These are phyloP conservation scores for Geranium rotundifolium DNA, from an alignment of 345 rosid genomes.

Conservation along the genomic window DNA sequence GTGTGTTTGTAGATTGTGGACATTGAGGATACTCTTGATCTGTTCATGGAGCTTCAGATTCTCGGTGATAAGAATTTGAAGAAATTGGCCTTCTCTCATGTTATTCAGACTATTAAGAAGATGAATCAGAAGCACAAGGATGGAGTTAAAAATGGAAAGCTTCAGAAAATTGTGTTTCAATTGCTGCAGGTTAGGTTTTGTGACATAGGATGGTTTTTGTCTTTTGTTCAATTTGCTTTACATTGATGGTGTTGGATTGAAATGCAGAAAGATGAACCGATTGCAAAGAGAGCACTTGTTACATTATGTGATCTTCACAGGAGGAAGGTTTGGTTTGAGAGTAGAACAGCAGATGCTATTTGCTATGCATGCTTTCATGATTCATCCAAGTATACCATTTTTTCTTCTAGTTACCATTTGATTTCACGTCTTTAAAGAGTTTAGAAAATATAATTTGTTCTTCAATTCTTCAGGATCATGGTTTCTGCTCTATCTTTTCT, in stretches of 20 bases:
- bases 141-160: constrained; percentile 57
- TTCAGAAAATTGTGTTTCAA: constrained; percentile 65
- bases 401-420: background rate
- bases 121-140: constrained; percentile 72
- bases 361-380: constrained; percentile 85
- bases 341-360: constrained; percentile 83
- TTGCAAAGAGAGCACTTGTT: constrained; percentile 63
- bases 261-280: constrained; percentile 72
- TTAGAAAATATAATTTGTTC: background rate
- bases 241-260: background rate
- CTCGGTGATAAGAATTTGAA: constrained; percentile 60
- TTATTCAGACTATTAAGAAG: constrained; percentile 60
- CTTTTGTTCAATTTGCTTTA: background rate
- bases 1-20: constrained; percentile 47
- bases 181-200: constrained; percentile 49
- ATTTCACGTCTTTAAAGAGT: constrained; percentile 2
- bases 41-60: constrained; percentile 81
- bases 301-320: constrained; percentile 70
- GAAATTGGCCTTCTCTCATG: constrained; percentile 72
- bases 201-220: constrained; percentile 4
- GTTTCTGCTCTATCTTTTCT: constrained; percentile 67
- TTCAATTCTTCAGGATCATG: constrained; percentile 54
- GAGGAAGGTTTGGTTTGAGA: constrained; percentile 81
- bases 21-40: constrained; percentile 47
- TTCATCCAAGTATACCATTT: constrained; percentile 47